Conservation (phyloP, 768 basidiomycete genomes). For the Hemileccinum impolitum region DNA sequence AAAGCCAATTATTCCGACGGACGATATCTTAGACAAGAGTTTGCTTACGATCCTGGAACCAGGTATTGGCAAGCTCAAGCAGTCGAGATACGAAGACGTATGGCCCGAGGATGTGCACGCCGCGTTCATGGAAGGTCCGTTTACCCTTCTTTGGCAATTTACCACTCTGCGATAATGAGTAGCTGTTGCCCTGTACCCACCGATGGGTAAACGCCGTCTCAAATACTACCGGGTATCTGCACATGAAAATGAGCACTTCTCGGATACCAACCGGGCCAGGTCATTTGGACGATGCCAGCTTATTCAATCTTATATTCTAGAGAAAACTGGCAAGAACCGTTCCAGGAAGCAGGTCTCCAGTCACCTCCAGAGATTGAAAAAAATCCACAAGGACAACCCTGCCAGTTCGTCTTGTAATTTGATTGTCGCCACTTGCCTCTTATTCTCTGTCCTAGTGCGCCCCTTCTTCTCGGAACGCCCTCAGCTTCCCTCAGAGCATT, state of each 20-base stretch:
- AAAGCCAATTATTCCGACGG: slow-evolving; percentile 12
- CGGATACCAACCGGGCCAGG: slow-evolving; percentile 15
- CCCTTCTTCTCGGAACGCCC: slow-evolving; percentile 25
- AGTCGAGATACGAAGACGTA: slow-evolving; percentile 34
- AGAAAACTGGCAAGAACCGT: slow-evolving; percentile 37
- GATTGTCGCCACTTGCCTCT: not conserved
- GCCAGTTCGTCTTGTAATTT: slow-evolving; percentile 24
- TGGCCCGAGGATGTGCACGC: slow-evolving; percentile 35
- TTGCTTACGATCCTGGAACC: not conserved
- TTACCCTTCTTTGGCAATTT: not conserved
- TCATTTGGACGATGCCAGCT: slow-evolving; percentile 40
- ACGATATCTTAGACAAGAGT: slow-evolving; percentile 6
- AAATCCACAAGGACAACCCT: slow-evolving; percentile 30
- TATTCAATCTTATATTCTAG: slow-evolving; percentile 37
- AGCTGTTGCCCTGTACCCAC: slow-evolving; percentile 32
- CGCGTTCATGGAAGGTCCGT: slow-evolving; percentile 36
- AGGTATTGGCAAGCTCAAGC: slow-evolving; percentile 18
- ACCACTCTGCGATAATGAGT: slow-evolving; percentile 9
- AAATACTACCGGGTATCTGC: slow-evolving; percentile 29
- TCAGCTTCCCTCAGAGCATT: slow-evolving; percentile 13
- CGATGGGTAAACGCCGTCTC: slow-evolving; percentile 36
- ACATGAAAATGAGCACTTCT: slow-evolving; percentile 9
- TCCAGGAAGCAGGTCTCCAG: slow-evolving; percentile 40
- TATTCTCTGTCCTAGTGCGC: slow-evolving; percentile 15
- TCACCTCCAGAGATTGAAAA: slow-evolving; percentile 38